Base-by-base conservation (phyloP, 2,329 filamentous ascomycete species). In the Davidsoniella virescens region DNA sequence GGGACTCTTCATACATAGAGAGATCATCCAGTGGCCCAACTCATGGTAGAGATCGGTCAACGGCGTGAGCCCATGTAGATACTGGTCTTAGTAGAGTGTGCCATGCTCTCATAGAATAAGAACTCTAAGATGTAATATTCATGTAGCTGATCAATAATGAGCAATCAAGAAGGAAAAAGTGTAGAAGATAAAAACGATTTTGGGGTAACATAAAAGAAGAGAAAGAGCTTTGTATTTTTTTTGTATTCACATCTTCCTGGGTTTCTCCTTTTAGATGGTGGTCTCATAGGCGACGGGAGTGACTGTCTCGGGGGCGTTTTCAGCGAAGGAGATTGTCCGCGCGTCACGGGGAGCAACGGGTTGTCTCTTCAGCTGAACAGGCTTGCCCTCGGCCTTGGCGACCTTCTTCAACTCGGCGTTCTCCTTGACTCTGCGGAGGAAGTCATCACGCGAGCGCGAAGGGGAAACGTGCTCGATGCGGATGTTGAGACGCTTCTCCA, bases 401-500 rank as follows among this genome's bases (percentile, higher is more conserved):
- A 93, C 75, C 71, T 82, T 82, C 81, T 88, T 92, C 71, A 87
- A 82, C 67, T 78, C 81, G 65, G 88, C 87, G 76, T 96, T 96
- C 67, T 79, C 73, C 86, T 96, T 96, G 70, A 98, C 90, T 65
- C 90, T 84, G 75, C 78, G 82, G 65, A 96, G 72, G 79, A 98
- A 96, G 70, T 92, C 90, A 65, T 96, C 90, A 67, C 92, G 81
- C 65, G 90, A 96, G 69, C 92, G 84, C 62, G 90, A 96, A 67
- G 85, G 84, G 65, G 74, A 73, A 72, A 98, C 79, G 82, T 98
- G 92, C 83, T 98, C 92, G 71, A 96, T 73, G 68, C 92, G 87
- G 74, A 98, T 78, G 82, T 94, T 96, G 77, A 98, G 82, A 70
- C 92, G 90, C 87, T 98, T 98, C 85, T 98, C 92, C 70, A 98